phyloP scores from a whole-genome alignment of 768 basidiomycete species.

The Vararia minispora region DNA sequence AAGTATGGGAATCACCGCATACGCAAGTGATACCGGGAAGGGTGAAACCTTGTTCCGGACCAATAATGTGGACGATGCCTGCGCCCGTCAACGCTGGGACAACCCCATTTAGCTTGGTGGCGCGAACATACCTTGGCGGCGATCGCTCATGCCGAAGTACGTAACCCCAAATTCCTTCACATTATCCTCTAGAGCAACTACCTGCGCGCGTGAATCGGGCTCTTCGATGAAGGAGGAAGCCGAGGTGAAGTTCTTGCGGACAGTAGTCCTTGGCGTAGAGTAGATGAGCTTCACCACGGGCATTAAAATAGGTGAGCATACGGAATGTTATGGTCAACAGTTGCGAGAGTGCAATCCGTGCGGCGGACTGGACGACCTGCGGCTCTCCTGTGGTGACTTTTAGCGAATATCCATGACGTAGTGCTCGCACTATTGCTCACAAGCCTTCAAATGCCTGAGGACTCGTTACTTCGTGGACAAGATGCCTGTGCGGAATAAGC shows the following conservation, averaged over 20 bases:
- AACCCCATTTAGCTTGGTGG: background rate
- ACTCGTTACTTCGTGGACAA: constrained; percentile 54
- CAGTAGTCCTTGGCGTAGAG: constrained; percentile 28
- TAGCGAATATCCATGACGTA: background rate
- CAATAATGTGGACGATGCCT: constrained; percentile 52
- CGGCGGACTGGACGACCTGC: constrained; percentile 46
- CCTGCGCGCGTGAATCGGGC: constrained; percentile 48
- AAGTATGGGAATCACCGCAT: constrained; percentile 59
- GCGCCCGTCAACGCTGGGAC: background rate
- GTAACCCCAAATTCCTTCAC: constrained; percentile 57
- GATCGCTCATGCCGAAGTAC: constrained; percentile 58
- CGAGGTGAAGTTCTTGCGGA: constrained; percentile 39
- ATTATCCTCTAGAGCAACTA: constrained; percentile 48
- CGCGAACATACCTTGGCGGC: constrained; percentile 39
- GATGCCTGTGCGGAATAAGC: constrained; percentile 27
- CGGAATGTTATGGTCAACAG: constrained; percentile 51
- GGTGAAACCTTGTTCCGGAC: constrained; percentile 58
- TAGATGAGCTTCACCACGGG: constrained; percentile 1
- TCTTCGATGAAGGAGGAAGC: constrained; percentile 41
- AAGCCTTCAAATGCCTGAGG: constrained; percentile 54
- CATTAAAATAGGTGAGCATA: constrained; percentile 13
- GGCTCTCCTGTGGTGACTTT: constrained; percentile 24
- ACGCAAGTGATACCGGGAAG: constrained; percentile 39
- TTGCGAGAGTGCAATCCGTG: constrained; percentile 55
- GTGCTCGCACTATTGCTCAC: constrained; percentile 18